Evolutionary conservation across 2,329 filamentous ascomycete species (phyloP), one percentile per base, ranked within the genome.

Genomic region (Sporothrix pallida): DNA sequence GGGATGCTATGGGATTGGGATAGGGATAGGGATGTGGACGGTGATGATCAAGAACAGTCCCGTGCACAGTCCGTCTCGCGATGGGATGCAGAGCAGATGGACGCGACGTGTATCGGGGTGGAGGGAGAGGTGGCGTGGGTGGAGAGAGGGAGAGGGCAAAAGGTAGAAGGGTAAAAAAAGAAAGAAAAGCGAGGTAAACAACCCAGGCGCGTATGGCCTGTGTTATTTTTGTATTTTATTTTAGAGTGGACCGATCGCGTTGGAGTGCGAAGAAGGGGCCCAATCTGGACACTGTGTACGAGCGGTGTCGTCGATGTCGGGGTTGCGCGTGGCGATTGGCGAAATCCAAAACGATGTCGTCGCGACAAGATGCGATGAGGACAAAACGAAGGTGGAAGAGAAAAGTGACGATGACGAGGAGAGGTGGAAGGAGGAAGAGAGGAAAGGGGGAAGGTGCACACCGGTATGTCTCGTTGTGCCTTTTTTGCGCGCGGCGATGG

Each of bases 161-260:
- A 20, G 50, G 42, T 52, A 62, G n/a, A 62, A 65, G 9, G 58
- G n/a, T 12, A 60, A 37, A 62, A 48, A 62, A 62, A 31, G 37
- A 48, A 58, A 60, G 20, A 72, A 72, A 56, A 67, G 42, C 15
- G 23, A 58, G 58, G 68, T 73, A 73, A 73, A 73, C 72, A 73
- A 71, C 20, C 72, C 23, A 56, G 72, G 68, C 72, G 72, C 72
- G 72, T 73, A 73, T 42, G 62, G n/a, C 58, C 52, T 70, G 72
- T 60, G 72, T 60, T 70, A 62, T 70, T 73, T 73, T 69, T 70
- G 65, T 70, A 70, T 70, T 73, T 70, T 70, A 70, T 62, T 58
- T 72, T 44, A 67, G 60, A 73, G 72, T 73, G 72, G 72, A 71
- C 60, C 68, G 72, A 65, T 52, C 72, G 72, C 72, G 72, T 74